Evolutionary conservation across 2,329 filamentous ascomycete genomes (phyloP).

Genomic region (Colletotrichum trifolii): DNA sequence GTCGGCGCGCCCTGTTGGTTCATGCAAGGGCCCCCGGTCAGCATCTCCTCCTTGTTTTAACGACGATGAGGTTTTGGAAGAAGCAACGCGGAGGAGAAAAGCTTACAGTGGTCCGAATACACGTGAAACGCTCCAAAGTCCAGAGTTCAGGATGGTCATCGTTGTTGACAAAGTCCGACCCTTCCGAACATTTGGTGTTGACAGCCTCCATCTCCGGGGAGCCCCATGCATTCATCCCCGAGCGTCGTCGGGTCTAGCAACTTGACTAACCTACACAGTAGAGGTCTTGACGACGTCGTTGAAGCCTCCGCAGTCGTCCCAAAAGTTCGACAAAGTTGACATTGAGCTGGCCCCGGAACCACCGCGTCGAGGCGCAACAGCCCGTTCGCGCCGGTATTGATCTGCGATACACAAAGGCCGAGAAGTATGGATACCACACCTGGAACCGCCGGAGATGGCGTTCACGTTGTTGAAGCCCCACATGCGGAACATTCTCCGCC

Average conservation of each 20-base stretch:
- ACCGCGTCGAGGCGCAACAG: conserved; percentile 69
- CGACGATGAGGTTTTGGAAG: background rate
- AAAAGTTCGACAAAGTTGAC: conserved; percentile 78
- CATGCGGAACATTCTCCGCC: conserved; percentile 67
- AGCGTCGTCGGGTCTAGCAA: conserved; percentile 67
- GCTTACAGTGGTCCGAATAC: conserved; percentile 20
- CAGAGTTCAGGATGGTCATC: conserved; percentile 59
- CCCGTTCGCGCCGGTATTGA: conserved; percentile 72
- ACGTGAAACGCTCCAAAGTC: conserved; percentile 47
- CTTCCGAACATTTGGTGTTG: conserved; percentile 58
- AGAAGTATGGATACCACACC: conserved; percentile 66
- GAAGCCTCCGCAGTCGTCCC: conserved; percentile 75
- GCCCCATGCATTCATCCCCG: conserved; percentile 63
- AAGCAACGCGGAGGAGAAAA: too few species aligned
- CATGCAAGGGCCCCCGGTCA: background rate
- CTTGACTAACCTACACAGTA: conserved; percentile 64
- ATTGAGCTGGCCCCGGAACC: conserved; percentile 66
- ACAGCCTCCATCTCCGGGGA: conserved; percentile 58
- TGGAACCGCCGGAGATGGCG: conserved; percentile 47
- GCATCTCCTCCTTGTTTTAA: background rate
- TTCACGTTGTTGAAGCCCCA: conserved; percentile 74
- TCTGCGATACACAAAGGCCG: conserved; percentile 59
- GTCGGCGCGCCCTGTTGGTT: conserved; percentile 14
- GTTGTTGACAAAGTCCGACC: conserved; percentile 60
- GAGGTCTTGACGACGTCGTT: conserved; percentile 66